Base-by-base conservation (phyloP, 2,329 filamentous ascomycete genomes). In the Xylaria digitata region DNA sequence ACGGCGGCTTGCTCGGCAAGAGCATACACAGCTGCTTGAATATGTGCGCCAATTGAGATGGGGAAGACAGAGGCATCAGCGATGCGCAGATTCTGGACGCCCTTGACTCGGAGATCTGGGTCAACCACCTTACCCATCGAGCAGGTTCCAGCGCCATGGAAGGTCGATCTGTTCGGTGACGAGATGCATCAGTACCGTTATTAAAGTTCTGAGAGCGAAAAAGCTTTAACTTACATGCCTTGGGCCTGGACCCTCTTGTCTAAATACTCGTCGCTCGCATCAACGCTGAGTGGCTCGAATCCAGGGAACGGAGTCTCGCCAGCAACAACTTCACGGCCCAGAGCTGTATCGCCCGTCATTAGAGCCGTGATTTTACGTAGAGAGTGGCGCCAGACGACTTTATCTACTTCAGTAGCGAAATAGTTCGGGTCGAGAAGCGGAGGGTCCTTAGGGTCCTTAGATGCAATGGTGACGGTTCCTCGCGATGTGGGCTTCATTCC, bases 1-100 rank as follows among this genome's bases (percentile, higher is more conserved):
- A 86, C 86, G 1, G 86, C 85, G 0, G 87, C 86, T 76, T 89
- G 88, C 76, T 89, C 87, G 5, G 82, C 83, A 30, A 87, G 77
- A 73, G 88, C 86, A 70, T 86, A 87, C 0, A 83, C 83, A 0
- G 86, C 81, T 0, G 84, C 74, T 3, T 82, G 80, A 30, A 84
- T 81, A 71, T 85, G 87, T 2, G 81, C 82, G 3, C 85, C 85
- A 3, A 78, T 75, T 2, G 75, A 64, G 23, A 74, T 65, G 1
- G 79, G 79, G 21, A 81, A 75, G 7, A 81, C 75, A 9, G 76
- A 80, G 11, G 79, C 78, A 70, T 83, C 80, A 0, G 80, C 77
- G 6, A 83, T 74, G 15, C 79, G 77, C 32, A 83, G 71, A n/a
- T 75, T 74, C 8, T 72, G 70, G 4, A 81, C 75, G 0, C 80